Evolutionary conservation across 306 rosid genomes (phyloP), one percentile per base, ranked within the genome.

Genomic region (Morella rubra): DNA sequence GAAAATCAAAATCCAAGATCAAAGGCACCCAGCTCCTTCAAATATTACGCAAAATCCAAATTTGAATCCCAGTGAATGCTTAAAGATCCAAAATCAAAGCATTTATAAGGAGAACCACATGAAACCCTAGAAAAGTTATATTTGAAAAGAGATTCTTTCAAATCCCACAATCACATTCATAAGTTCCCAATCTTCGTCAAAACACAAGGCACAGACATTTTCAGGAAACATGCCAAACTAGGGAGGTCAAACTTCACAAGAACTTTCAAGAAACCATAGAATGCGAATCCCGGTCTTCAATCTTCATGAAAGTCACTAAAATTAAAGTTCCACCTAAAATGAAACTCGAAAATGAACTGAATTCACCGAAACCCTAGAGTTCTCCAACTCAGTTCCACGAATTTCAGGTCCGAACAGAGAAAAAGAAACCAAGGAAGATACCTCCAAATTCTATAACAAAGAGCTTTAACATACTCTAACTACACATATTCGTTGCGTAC

Each of bases 401-500:
- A 87, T 74, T 73, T 44, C 55, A 67, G 79, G 78, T 47, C 56
- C 54, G 64, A 76, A 65, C 55, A 72, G 84, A 41, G 77, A 7
- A 72, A 80, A 69, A 44, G 32, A n/a, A 75, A 46, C 44, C 40
- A 20, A 69, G 2, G 27, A 73, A 76, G 56, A 42, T 76, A 76
- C 15, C 1, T 8, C 10, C 62, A 72, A 81, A 78, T 44, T 74
- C 79, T 59, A 86, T 65, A 73, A 52, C 52, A 74, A 73, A 46
- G 59, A 79, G 80, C 86, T 81, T 86, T 81, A 86, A 61, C 47
- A 87, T 54, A 77, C 37, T 19, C 45, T 72, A 76, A 44, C 51
- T 70, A 4, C 73, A 86, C 77, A 79, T 87, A 89, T 86, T 86
- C 90, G 93, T 42, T 42, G 92, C 80, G 87, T 79, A 69, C 77